These are phyloP conservation scores for Solanum etuberosum DNA, from an alignment of 257 asterid genomes.

Conservation along the genomic window DNA sequence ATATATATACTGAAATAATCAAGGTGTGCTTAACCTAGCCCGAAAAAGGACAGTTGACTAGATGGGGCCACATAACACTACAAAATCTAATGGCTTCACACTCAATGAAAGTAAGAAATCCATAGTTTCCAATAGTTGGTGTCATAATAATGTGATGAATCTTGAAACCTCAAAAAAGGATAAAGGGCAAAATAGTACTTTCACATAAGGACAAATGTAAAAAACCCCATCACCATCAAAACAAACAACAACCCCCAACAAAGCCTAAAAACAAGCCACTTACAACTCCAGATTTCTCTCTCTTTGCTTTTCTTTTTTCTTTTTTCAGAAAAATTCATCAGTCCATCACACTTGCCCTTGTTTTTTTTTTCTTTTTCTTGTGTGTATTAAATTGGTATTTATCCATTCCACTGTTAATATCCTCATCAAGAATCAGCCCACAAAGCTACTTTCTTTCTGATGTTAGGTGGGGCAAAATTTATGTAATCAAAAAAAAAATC, in stretches of 20 bases:
- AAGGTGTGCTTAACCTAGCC: not conserved
- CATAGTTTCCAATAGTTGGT: not conserved
- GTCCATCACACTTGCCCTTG: not conserved
- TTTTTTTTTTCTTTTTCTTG: not conserved
- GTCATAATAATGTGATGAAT: not conserved
- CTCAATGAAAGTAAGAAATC: not conserved
- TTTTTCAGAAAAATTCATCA: slow-evolving; percentile 24
- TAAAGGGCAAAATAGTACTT: not conserved
- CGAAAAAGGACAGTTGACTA: not conserved
- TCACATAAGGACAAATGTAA: not conserved
- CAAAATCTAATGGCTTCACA: not conserved
- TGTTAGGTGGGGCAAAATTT: slow-evolving; percentile 34
- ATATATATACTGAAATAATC: too few species aligned
- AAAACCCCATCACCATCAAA: not conserved
- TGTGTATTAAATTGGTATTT: not conserved
- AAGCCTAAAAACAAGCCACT: not conserved
- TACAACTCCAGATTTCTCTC: slow-evolving; percentile 9
- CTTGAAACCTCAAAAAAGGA: not conserved
- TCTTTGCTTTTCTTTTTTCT: not conserved
- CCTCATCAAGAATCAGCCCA: not conserved
- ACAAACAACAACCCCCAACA: not conserved
- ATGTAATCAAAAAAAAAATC: not conserved
- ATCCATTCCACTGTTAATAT: not conserved
- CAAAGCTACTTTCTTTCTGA: not conserved
- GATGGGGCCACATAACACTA: not conserved